Evolutionary conservation across 2,329 filamentous ascomycete species (phyloP), one percentile per base, ranked within the genome.

Genomic region (Paecilomyces dactylethromorphus): DNA sequence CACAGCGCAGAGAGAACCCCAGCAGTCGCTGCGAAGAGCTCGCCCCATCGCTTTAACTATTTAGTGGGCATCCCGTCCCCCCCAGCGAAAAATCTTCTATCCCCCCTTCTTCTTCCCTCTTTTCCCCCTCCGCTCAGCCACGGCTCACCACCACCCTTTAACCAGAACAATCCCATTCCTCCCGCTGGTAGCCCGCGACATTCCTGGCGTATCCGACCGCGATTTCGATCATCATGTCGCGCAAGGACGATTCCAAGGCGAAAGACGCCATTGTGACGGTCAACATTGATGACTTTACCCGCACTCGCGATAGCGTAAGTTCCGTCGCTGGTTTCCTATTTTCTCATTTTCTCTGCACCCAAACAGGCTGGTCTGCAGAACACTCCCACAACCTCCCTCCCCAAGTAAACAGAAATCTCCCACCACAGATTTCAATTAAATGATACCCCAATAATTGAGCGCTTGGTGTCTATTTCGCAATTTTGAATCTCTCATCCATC

Each of bases 221-320:
- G 39, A 63, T 78, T 79, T 58, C 84, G 85, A 83, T 79, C 79
- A 69, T 78, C 53, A 76, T 74, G 72, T 62, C 72, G 59, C 63
- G 66, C 57, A 74, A 73, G 61, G 68, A 72, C n/a, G 72, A 78
- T 55, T 64, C 68, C 61, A 72, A 71, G 60, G 60, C 66, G 56
- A 68, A 68, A 39, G 70, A 71, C 54, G 69, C 66, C 63, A 70
- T 69, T 50, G 68, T 77, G 49, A 67, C 72, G 21, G 75, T 79
- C 64, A 77, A 91, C 62, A 82, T 89, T 59, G 87, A 91, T 59
- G 88, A 90, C 74, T 93, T 93, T 73, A 83, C 90, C 61, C 83
- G 87, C 70, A 91, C 92, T 54, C 85, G 91, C 69, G 91, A 95
- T 73, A 87, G 86, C 72, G 91, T 95, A 87, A 83, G 89, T 80